Evolutionary conservation across 1,284 basidiomycete species (phyloP).

Genomic region (Mycosarcoma maydis): DNA sequence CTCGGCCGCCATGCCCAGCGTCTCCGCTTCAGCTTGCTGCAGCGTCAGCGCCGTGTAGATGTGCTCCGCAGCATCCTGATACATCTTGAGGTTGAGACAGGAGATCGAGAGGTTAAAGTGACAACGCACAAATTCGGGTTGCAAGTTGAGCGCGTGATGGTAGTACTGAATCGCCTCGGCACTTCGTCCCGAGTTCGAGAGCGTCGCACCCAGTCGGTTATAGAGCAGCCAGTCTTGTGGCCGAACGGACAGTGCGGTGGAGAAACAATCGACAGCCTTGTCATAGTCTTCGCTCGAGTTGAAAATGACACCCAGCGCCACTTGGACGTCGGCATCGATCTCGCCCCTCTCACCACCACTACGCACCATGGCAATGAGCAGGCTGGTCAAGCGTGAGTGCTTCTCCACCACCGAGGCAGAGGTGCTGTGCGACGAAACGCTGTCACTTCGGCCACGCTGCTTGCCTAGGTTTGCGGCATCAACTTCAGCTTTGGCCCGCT

Average conservation of each 20-base stretch:
- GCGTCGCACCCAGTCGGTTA: slow-evolving; percentile 94
- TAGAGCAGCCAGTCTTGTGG: slow-evolving; percentile 95
- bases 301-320: slow-evolving; percentile 91
- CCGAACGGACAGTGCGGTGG: slow-evolving; percentile 83
- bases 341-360: slow-evolving; percentile 27
- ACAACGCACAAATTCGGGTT: slow-evolving; percentile 87
- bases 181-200: slow-evolving; percentile 84
- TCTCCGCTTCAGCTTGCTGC: slow-evolving; percentile 54
- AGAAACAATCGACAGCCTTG: slow-evolving; percentile 94
- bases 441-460: slow-evolving; percentile 26
- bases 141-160: slow-evolving; percentile 84
- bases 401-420: slow-evolving; percentile 36
- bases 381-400: slow-evolving; percentile 61
- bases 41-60: slow-evolving; percentile 62
- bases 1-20: slow-evolving; percentile 14
- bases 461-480: neutral
- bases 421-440: slow-evolving; percentile 29
- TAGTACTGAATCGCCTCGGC: slow-evolving; percentile 89
- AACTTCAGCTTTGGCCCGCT: slow-evolving; percentile 9
- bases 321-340: slow-evolving; percentile 86
- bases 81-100: slow-evolving; percentile 64
- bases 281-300: slow-evolving; percentile 88
- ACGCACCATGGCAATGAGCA: slow-evolving; percentile 68
- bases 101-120: slow-evolving; percentile 64
- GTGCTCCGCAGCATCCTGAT: slow-evolving; percentile 64